These are phyloP conservation scores for Scedosporium apiospermum DNA, from an alignment of 2,329 filamentous ascomycete species.

Conservation along the genomic window DNA sequence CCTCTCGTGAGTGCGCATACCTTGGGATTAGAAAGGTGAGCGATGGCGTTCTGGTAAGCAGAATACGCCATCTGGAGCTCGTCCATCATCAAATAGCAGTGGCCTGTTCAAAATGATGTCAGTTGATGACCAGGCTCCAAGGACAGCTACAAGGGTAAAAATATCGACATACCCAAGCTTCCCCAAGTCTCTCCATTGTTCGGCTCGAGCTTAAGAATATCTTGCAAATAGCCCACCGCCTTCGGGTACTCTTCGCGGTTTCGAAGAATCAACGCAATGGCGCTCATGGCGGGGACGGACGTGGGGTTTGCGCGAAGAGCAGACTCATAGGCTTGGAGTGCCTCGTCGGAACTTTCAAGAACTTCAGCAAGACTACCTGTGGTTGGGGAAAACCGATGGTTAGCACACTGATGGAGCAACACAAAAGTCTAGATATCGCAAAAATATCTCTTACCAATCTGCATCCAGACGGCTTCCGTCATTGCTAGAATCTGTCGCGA, in stretches of 20 bases:
- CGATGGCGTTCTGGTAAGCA: conserved; percentile 89
- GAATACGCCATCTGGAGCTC: conserved; percentile 94
- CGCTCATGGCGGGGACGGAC: conserved; percentile 86
- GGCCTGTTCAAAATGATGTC: conserved; percentile 47
- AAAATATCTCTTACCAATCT: conserved; percentile 62
- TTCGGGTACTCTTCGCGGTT: conserved; percentile 90
- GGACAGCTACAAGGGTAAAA: background rate
- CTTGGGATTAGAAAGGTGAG: conserved; percentile 89
- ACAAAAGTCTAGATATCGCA: background rate
- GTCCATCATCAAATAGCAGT: conserved; percentile 98
- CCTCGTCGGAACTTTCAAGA: conserved; percentile 80
- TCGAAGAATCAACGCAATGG: conserved; percentile 83
- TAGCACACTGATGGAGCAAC: conserved; percentile 12
- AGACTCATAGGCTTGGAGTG: conserved; percentile 82
- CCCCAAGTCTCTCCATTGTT: conserved; percentile 95
- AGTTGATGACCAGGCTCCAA: background rate
- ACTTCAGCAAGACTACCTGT: conserved; percentile 78
- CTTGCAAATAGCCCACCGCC: conserved; percentile 85
- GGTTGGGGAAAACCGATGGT: conserved; percentile 12
- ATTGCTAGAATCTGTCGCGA: conserved; percentile 67
- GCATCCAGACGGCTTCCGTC: conserved; percentile 86
- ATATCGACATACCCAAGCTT: conserved; percentile 60
- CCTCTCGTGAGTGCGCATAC: conserved; percentile 36
- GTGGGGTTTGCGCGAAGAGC: conserved; percentile 80
- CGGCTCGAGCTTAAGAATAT: conserved; percentile 79